Evolutionary conservation across 2,329 filamentous ascomycete species (phyloP), one percentile per base, ranked within the genome.

Genomic region (Dryadomyces quercus-mongolicae): DNA sequence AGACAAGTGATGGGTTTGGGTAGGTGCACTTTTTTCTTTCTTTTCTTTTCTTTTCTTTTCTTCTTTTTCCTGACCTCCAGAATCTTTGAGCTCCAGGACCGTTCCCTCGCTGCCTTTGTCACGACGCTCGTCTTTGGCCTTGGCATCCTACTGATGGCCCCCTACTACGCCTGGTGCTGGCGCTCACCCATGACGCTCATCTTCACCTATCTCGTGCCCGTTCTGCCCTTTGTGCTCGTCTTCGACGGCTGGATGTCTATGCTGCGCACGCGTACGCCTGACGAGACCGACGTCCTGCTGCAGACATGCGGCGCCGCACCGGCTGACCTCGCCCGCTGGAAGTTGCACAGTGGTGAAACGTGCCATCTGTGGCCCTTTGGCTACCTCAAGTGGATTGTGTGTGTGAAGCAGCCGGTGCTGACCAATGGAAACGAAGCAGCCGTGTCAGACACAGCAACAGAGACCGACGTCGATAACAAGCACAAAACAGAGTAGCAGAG

Each of bases 1-100:
- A 79, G 60, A 86, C 78, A 0, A 77, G 79, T 52, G 76, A 85
- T 57, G 85, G 79, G 0, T 84, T 88, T 60, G 83, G 76, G 71
- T 73, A 59, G 60, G 66, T 60, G 5, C 43, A 22, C 55, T 12
- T 42, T 15, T 34, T 51, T 12, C 38, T 20, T 47, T 40, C 40
- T 22, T 36, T 20, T 57, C 10, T 54, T 9, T 15, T n/a, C 6
- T 15, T 18, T 20, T 22, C 22, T 22, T 12, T 7, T 40, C 16
- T 6, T 13, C 1, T 4, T 43, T n/a, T n/a, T n/a, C n/a, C 8
- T 20, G 18, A 6, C 8, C 20, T 12, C 31, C 38, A 74, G 73
- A 9, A 86, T 90, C 56, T 82, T 89, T 58, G 85, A 89, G 67
- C 74, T 89, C n/a, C 85, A 88, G 65, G 81, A 84, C 60, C 78